Conservation (phyloP, 1,284 basidiomycete species). For the Hemileia vastatrix region DNA sequence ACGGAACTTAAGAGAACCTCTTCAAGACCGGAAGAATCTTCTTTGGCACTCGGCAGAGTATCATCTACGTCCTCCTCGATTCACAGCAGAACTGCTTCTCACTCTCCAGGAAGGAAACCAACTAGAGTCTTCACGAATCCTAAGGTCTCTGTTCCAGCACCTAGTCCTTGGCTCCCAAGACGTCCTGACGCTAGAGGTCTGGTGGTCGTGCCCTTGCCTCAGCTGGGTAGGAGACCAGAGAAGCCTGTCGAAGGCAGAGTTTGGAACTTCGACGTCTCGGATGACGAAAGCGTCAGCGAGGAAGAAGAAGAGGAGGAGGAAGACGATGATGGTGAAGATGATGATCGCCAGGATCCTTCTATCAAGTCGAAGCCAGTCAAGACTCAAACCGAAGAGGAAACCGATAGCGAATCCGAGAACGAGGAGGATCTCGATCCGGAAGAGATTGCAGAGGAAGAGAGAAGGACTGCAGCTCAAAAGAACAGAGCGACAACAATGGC, state of each 20-base stretch:
- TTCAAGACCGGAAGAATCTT: not conserved
- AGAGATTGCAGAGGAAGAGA: slow-evolving; percentile 35
- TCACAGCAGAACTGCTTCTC: not conserved
- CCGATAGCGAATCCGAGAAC: slow-evolving; percentile 31
- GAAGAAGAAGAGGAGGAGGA: not conserved
- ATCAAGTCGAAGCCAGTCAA: not conserved
- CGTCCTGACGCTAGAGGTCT: slow-evolving; percentile 38
- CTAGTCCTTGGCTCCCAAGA: slow-evolving; percentile 34
- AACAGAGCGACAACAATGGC: slow-evolving; percentile 39
- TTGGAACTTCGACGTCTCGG: slow-evolving; percentile 34
- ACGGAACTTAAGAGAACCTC: not conserved
- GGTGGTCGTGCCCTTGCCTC: slow-evolving; percentile 36
- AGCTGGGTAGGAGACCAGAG: slow-evolving; percentile 38
- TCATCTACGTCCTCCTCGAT: not conserved
- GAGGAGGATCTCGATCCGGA: slow-evolving; percentile 33
- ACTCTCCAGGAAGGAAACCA: not conserved
- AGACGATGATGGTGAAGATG: not conserved
- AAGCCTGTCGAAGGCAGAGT: slow-evolving; percentile 37
- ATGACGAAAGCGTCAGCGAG: slow-evolving; percentile 17
- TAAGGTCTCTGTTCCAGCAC: slow-evolving; percentile 34
- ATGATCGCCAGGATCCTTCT: slow-evolving; percentile 18
- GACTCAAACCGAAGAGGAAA: slow-evolving; percentile 12
- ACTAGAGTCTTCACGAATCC: slow-evolving; percentile 23
- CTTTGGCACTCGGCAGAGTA: not conserved
- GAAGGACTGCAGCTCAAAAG: slow-evolving; percentile 35